Conservation (phyloP, 345 rosid genomes). For the Camelina laxa region DNA sequence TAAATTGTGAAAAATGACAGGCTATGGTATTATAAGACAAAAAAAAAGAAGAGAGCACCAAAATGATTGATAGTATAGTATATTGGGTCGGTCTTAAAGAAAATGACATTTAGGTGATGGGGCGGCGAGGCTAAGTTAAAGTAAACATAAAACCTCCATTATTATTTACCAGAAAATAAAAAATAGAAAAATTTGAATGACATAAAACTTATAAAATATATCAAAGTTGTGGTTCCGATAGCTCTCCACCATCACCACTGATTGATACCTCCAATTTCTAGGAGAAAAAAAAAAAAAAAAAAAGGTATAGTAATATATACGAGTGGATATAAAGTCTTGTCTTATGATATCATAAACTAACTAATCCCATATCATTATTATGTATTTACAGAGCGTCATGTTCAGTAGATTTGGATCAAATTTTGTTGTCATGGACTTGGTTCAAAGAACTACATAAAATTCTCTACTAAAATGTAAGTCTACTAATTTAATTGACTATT, state of each 20-base stretch:
- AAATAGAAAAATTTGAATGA: neutral
- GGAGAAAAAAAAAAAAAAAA: neutral
- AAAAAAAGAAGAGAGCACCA: slow-evolving; percentile 31
- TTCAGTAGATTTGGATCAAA: slow-evolving; percentile 19
- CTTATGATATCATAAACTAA: slow-evolving; percentile 26
- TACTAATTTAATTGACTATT: neutral
- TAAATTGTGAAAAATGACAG: neutral
- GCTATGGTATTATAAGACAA: slow-evolving; percentile 27
- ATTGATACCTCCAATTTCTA: slow-evolving; percentile 13
- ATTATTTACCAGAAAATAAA: slow-evolving; percentile 24
- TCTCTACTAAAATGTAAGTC: neutral
- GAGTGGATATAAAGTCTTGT: slow-evolving; percentile 35
- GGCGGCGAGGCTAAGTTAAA: slow-evolving; percentile 51
- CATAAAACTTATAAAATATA: neutral
- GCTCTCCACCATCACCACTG: slow-evolving; percentile 35
- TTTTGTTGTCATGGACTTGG: slow-evolving; percentile 19
- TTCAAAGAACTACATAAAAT: slow-evolving; percentile 14
- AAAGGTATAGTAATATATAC: slow-evolving; percentile 24
- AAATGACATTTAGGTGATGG: slow-evolving; percentile 46
- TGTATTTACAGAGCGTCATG: slow-evolving; percentile 18
- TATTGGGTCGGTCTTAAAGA: slow-evolving; percentile 43
- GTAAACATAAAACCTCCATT: slow-evolving; percentile 33
- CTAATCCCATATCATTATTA: slow-evolving; percentile 4
- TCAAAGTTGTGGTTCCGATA: slow-evolving; percentile 41
- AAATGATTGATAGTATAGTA: neutral